Evolutionary conservation across 768 basidiomycete species (phyloP).

Genomic region (Termitomyces sp.): DNA sequence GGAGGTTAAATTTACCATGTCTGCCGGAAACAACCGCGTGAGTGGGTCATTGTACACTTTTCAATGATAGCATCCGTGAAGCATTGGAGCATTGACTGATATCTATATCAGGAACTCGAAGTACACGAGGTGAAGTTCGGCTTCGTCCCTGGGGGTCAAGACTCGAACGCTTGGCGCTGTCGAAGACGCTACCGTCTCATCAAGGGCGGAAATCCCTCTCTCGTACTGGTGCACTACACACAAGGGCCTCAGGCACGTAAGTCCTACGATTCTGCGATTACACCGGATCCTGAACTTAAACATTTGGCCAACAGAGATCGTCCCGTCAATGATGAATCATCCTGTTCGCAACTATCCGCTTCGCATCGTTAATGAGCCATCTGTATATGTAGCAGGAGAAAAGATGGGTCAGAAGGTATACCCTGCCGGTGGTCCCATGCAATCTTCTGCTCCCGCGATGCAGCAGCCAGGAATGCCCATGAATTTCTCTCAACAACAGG

Average conservation of each 20-base stretch:
- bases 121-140: constrained; percentile 71
- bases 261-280: constrained; percentile 4
- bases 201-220: constrained; percentile 70
- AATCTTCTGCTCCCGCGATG: constrained; percentile 23
- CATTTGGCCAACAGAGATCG: constrained; percentile 44
- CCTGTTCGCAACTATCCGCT: constrained; percentile 74
- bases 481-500: constrained; percentile 49
- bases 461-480: constrained; percentile 30
- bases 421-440: constrained; percentile 27
- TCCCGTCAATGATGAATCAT: constrained; percentile 52
- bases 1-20: constrained; percentile 58
- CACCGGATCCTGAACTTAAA: constrained; percentile 11
- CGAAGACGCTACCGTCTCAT: constrained; percentile 69
- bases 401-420: constrained; percentile 68
- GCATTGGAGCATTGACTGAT: constrained; percentile 1
- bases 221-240: constrained; percentile 76
- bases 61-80: constrained; percentile 6
- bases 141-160: constrained; percentile 65
- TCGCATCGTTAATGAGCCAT: constrained; percentile 59
- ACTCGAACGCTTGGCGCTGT: constrained; percentile 61
- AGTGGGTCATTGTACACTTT: constrained; percentile 23
- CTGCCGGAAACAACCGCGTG: constrained; percentile 51
- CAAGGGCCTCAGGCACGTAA: constrained; percentile 61
- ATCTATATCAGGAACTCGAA: constrained; percentile 63
- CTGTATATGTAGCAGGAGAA: constrained; percentile 70